These are phyloP conservation scores for Pseudocercospora vitis DNA, from an alignment of 2,329 filamentous ascomycete species.

Conservation along the genomic window DNA sequence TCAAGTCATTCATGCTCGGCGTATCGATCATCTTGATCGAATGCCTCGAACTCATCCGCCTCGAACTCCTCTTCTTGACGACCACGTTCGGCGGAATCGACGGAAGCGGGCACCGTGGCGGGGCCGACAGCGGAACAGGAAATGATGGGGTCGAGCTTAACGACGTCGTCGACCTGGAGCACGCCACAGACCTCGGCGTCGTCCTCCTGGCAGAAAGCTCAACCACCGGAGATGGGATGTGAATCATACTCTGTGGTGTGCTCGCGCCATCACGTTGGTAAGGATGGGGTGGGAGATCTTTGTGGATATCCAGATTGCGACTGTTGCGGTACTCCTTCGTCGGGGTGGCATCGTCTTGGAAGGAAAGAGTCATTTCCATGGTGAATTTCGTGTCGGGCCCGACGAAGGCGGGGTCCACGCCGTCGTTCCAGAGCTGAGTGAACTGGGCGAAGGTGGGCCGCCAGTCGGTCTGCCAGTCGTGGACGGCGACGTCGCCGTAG, in stretches of 20 bases:
- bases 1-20: background rate
- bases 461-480: slow-evolving; percentile 23
- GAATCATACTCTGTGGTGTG: background rate
- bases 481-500: slow-evolving; percentile 19
- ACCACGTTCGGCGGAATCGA: slow-evolving; percentile 8
- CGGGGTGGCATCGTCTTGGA: slow-evolving; percentile 7
- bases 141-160: background rate
- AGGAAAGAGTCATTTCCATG: slow-evolving; percentile 15
- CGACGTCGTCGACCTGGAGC: background rate
- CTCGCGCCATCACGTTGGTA: background rate
- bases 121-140: slow-evolving; percentile 10
- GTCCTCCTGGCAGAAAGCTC: background rate
- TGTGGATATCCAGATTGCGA: background rate
- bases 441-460: slow-evolving; percentile 21
- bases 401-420: slow-evolving; percentile 15
- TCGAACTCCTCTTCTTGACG: slow-evolving; percentile 7
- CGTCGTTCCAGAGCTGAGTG: slow-evolving; percentile 21
- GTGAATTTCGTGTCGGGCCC: slow-evolving; percentile 17
- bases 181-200: background rate
- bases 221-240: background rate
- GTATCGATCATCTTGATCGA: slow-evolving; percentile 17
- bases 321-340: background rate
- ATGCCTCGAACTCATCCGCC: slow-evolving; percentile 15
- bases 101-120: slow-evolving; percentile 6
- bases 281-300: background rate